Conservation (phyloP, 768 basidiomycete genomes). For the Infundibulicybe gibba region DNA sequence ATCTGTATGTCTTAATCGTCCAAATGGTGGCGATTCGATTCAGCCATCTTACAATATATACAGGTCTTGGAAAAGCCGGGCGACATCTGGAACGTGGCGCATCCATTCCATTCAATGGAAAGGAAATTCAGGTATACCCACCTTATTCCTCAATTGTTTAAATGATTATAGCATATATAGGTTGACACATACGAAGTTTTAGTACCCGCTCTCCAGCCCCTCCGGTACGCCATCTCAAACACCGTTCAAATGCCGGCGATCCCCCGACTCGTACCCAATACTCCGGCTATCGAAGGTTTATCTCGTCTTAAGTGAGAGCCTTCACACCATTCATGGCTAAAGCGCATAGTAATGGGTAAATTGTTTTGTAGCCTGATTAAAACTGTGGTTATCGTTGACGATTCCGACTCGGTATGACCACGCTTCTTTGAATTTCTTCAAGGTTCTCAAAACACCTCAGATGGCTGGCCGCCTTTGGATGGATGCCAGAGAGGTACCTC, state of each 20-base stretch:
- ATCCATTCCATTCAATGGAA: slow-evolving; percentile 16
- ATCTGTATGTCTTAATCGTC: slow-evolving; percentile 1
- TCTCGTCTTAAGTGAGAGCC: slow-evolving; percentile 10
- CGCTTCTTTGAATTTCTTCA: background rate
- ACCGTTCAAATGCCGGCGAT: slow-evolving; percentile 6
- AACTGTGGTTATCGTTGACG: slow-evolving; percentile 16
- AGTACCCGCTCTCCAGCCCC: slow-evolving; percentile 13
- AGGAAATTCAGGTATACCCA: slow-evolving; percentile 13
- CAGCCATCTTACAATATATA: background rate
- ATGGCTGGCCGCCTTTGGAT: slow-evolving; percentile 15
- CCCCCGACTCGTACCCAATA: slow-evolving; percentile 8
- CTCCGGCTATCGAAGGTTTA: background rate
- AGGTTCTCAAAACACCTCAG: slow-evolving; percentile 1
- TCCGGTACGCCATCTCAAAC: slow-evolving; percentile 12
- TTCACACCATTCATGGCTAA: background rate
- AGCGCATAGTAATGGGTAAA: background rate
- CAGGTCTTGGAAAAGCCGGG: slow-evolving; percentile 17
- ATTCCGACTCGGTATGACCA: slow-evolving; percentile 14
- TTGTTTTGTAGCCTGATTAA: slow-evolving; percentile 11
- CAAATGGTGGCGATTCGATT: no score
- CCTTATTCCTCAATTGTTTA: background rate
- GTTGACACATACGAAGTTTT: slow-evolving; percentile 18
- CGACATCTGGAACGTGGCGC: slow-evolving; percentile 15
- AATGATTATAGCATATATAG: no score
- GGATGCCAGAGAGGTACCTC: slow-evolving; percentile 12